Percentiles rank a stretch among this genome's conserved stretches.
Conservation (phyloP, 1,284 basidiomycete species). For the Trametes polyzona region DNA sequence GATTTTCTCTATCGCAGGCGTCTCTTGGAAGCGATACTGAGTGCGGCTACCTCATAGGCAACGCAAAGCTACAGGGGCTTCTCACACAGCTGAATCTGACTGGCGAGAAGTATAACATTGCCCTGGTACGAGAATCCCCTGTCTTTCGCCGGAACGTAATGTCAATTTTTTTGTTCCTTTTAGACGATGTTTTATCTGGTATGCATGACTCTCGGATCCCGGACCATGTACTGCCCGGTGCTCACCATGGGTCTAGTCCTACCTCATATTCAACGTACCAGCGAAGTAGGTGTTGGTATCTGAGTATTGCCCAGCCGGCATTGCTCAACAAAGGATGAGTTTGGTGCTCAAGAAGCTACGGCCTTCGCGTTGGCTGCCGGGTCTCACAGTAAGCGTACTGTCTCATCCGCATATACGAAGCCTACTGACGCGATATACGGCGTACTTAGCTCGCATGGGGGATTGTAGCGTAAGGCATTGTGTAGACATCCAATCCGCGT, state of each 20-base stretch:
- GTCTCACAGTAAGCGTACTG: constrained; percentile 30
- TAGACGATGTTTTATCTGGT: constrained; percentile 77
- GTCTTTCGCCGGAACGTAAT: no score
- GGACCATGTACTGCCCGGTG: no score
- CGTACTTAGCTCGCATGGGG: constrained; percentile 32
- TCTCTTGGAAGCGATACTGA: neutral
- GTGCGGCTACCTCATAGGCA: constrained; percentile 44
- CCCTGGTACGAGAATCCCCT: constrained; percentile 49
- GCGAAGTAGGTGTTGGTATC: constrained; percentile 60
- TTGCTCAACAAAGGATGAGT: no score
- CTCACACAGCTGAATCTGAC: constrained; percentile 54
- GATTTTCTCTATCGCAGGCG: neutral
- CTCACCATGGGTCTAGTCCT: constrained; percentile 44
- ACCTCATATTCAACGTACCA: constrained; percentile 64
- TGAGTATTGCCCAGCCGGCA: no score
- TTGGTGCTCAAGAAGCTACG: constrained; percentile 39
- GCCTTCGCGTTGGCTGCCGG: constrained; percentile 40
- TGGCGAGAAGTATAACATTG: constrained; percentile 67
- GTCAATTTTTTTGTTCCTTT: neutral
- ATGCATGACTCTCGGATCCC: constrained; percentile 25
- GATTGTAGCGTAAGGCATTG: constrained; percentile 26
- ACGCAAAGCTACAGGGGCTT: constrained; percentile 67
- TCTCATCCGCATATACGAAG: neutral
- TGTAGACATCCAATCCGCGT: no score
- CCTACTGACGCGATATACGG: no score